These are phyloP conservation scores for Penicillium fimorum DNA, from an alignment of 495 filamentous ascomycete species.

Conservation along the genomic window DNA sequence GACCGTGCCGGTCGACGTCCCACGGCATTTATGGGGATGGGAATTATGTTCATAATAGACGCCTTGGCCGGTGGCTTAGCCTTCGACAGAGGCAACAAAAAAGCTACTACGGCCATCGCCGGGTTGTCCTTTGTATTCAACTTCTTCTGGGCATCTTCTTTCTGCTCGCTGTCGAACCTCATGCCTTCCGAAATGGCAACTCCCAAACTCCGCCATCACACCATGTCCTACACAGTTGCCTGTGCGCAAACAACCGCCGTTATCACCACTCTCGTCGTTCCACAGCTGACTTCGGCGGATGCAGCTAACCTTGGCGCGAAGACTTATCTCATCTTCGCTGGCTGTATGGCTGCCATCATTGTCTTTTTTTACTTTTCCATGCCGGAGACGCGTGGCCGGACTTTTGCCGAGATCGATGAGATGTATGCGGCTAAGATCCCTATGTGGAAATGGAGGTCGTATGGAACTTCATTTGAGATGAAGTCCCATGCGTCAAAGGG, in stretches of 20 bases:
- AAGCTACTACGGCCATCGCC: constrained; percentile 25
- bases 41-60: constrained; percentile 30
- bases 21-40: constrained; percentile 37
- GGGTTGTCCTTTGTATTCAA: constrained; percentile 37
- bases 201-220: constrained; percentile 40
- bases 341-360: constrained; percentile 41
- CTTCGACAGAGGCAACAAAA: constrained; percentile 21
- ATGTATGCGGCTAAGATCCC: constrained; percentile 53
- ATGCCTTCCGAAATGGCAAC: constrained; percentile 44
- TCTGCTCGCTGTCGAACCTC: constrained; percentile 33
- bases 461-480: constrained; percentile 24
- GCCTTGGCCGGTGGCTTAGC: constrained; percentile 31
- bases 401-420: constrained; percentile 53
- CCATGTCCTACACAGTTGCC: constrained; percentile 43
- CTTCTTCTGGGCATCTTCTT: constrained; percentile 41
- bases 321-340: constrained; percentile 39
- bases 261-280: constrained; percentile 38
- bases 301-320: constrained; percentile 40
- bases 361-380: constrained; percentile 51
- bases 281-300: constrained; percentile 38
- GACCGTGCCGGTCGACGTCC: constrained; percentile 38
- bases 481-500: constrained; percentile 14
- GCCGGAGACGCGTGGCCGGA: constrained; percentile 52
- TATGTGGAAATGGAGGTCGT: constrained; percentile 38
- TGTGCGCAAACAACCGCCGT: constrained; percentile 39